Evolutionary conservation across 108 stramenopile species (phyloP).

Genomic region (Schizochytrium sp.): DNA sequence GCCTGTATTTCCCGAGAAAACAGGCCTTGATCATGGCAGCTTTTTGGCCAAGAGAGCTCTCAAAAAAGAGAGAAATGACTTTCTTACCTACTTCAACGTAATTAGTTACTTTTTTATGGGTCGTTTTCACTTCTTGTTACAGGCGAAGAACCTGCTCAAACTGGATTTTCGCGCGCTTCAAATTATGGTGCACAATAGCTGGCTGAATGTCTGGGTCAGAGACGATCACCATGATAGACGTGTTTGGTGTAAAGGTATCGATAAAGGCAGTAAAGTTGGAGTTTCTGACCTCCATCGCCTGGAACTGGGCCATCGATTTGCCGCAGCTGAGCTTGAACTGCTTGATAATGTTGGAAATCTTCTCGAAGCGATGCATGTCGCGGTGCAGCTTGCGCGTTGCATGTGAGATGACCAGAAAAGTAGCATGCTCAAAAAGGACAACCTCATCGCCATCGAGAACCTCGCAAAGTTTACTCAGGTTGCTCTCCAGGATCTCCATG

Average conservation of each 20-base stretch:
- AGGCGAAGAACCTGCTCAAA: background rate
- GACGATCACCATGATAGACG: slow-evolving; percentile 96
- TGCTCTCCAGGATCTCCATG: slow-evolving; percentile 77
- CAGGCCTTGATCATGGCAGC: too few species aligned
- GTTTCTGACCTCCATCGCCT: slow-evolving; percentile 91
- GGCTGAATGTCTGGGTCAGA: slow-evolving; percentile 56
- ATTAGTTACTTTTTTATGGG: too few species aligned
- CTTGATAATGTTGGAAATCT: slow-evolving; percentile 98
- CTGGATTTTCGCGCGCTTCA: background rate
- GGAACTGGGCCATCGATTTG: slow-evolving; percentile 86
- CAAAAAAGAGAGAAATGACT: too few species aligned
- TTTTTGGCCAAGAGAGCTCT: too few species aligned
- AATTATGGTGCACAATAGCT: background rate
- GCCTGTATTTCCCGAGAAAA: too few species aligned
- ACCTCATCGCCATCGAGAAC: slow-evolving; percentile 96
- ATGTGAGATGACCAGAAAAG: slow-evolving; percentile 91
- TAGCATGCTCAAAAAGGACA: slow-evolving; percentile 92
- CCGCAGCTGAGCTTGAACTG: slow-evolving; percentile 95
- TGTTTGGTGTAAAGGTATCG: slow-evolving; percentile 88
- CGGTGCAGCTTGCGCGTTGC: slow-evolving; percentile 66
- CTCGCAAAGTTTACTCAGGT: slow-evolving; percentile 78
- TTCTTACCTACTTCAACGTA: too few species aligned
- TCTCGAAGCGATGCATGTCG: slow-evolving; percentile 98
- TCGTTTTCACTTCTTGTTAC: background rate
- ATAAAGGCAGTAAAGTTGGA: slow-evolving; percentile 79